A percentile compares a stretch with the other conserved stretches of the same genome.
These are phyloP conservation scores for Dillenia suffruticosa DNA, from an alignment of 164 flowering plant genomes.

Conservation along the genomic window DNA sequence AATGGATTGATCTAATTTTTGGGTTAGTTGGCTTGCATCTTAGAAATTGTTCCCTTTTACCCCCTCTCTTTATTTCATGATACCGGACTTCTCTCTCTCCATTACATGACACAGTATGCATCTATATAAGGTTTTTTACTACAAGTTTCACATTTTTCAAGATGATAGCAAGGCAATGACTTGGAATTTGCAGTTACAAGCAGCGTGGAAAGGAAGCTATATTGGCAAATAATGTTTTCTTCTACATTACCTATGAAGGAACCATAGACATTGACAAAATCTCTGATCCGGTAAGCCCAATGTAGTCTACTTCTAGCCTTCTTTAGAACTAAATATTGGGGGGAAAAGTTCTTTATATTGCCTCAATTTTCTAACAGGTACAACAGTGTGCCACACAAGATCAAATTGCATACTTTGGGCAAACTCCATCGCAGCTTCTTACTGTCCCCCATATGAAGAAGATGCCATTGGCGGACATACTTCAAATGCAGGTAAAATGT, in stretches of 20 bases:
- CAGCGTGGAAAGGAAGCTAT: constrained; percentile 98
- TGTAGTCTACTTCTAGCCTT: constrained; percentile 4
- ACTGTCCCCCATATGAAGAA: constrained; percentile 80
- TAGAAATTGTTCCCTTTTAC: not conserved
- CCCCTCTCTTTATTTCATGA: constrained; percentile 1
- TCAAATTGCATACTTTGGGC: constrained; percentile 98
- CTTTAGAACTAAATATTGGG: constrained; percentile 3
- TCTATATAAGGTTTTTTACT: not conserved
- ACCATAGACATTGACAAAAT: constrained; percentile 95
- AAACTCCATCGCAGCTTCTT: constrained; percentile 96
- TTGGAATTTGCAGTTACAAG: constrained; percentile 63
- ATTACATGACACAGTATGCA: not conserved
- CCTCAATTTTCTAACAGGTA: constrained; percentile 36
- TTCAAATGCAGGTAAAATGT: constrained; percentile 79
- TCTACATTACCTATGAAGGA: constrained; percentile 96
- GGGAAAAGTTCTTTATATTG: constrained; percentile 10
- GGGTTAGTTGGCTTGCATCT: constrained; percentile 50
- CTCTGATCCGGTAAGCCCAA: constrained; percentile 69
- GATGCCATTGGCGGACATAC: constrained; percentile 73
- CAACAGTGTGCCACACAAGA: constrained; percentile 95
- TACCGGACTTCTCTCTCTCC: not conserved
- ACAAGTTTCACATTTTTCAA: no score
- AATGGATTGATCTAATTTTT: constrained; percentile 97
- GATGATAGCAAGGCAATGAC: not conserved
- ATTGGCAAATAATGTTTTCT: constrained; percentile 88